Conservation (phyloP, 805 yeast genomes). For the Candida lessepsii region DNA sequence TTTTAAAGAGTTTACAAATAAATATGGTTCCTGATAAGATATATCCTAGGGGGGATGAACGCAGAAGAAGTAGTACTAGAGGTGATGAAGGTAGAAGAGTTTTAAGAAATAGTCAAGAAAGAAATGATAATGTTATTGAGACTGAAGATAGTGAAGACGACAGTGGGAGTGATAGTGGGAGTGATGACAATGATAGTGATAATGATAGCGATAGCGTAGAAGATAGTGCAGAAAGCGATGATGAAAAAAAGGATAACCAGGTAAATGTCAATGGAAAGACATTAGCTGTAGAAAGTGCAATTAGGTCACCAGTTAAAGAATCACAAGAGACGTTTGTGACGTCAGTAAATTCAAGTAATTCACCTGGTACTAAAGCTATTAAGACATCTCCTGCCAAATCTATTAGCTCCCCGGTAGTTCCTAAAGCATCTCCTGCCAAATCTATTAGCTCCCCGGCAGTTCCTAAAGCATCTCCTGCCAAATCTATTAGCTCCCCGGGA, state of each 20-base stretch:
- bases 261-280: not conserved
- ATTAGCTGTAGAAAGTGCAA: not conserved
- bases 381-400: too few species aligned
- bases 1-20: constrained; percentile 12
- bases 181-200: not conserved
- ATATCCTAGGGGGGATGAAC: constrained; percentile 7
- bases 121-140: not conserved
- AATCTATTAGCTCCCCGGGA: too few species aligned
- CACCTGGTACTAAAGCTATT: too few species aligned
- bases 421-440: not conserved
- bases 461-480: constrained; percentile 1
- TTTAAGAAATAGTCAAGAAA: constrained; percentile 1
- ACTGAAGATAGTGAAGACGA: not conserved
- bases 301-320: constrained; percentile 1
- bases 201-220: too few species aligned
- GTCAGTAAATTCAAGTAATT: not conserved
- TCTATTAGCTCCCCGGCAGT: not conserved
- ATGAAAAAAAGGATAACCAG: not conserved
- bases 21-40: constrained; percentile 13
- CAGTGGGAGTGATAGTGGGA: not conserved
- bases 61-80: constrained; percentile 5
- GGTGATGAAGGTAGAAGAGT: not conserved
- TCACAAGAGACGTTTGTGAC: not conserved
- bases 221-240: not conserved
- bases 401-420: too few species aligned